phyloP scores from a whole-genome alignment of 768 basidiomycete genomes.

The Agaricus bisporus region DNA sequence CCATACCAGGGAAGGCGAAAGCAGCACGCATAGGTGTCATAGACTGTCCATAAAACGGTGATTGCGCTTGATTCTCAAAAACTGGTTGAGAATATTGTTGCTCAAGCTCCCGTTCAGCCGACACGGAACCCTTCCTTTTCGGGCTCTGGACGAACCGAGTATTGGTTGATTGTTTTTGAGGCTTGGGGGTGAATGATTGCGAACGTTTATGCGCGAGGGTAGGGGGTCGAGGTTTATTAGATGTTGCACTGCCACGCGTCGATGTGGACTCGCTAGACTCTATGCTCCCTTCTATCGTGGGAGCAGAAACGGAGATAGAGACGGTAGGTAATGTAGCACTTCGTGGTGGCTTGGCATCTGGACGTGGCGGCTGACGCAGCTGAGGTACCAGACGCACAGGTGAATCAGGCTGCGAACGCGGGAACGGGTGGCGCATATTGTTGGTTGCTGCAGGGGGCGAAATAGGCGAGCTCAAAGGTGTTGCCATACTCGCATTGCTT shows the following conservation, averaged over 20 bases:
- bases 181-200: constrained; percentile 65
- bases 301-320: constrained; percentile 44
- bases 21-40: constrained; percentile 10
- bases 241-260: constrained; percentile 3
- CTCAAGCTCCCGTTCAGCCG: constrained; percentile 9
- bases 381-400: constrained; percentile 21
- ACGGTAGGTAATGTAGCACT: constrained; percentile 31
- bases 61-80: not conserved
- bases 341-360: constrained; percentile 18
- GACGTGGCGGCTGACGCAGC: too few relatives aligned
- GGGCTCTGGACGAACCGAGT: constrained; percentile 34
- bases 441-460: constrained; percentile 19
- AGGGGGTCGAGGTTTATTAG: constrained; percentile 17
- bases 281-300: constrained; percentile 27
- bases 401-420: constrained; percentile 27
- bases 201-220: constrained; percentile 56
- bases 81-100: not conserved
- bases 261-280: not conserved
- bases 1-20: not conserved
- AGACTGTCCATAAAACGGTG: not conserved
- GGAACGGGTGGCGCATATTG: constrained; percentile 33
- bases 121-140: constrained; percentile 45
- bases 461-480: constrained; percentile 27
- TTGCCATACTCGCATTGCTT: constrained; percentile 42
- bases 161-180: constrained; percentile 61